Evolutionary conservation across 352 stramenopile species (phyloP).

Genomic region (Bremia lactucae): DNA sequence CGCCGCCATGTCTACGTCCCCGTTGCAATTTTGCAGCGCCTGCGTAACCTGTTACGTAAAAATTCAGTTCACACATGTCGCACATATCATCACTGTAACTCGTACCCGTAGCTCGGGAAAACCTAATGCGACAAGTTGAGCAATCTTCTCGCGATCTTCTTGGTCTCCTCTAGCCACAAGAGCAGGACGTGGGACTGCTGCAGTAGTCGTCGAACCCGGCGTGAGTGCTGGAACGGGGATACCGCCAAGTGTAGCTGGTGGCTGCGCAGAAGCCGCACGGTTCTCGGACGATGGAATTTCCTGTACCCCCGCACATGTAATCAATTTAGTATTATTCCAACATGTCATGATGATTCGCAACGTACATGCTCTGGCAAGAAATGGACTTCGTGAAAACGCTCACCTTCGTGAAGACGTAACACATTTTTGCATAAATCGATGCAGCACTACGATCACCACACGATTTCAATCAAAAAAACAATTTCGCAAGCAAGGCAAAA

Average conservation of each 20-base stretch:
- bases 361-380: conserved; percentile 83
- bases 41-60: conserved; percentile 32
- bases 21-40: conserved; percentile 58
- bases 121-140: conserved; percentile 49
- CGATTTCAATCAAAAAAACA: neutral
- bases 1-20: conserved; percentile 74
- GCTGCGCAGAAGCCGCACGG: conserved; percentile 15
- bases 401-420: conserved; percentile 68
- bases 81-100: conserved; percentile 6
- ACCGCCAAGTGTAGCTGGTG: conserved; percentile 16
- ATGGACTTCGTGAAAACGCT: conserved; percentile 59
- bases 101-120: conserved; percentile 52
- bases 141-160: conserved; percentile 40
- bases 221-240: conserved; percentile 19
- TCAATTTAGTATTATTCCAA: neutral
- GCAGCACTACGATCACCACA: conserved; percentile 56
- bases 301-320: conserved; percentile 13
- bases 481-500: neutral
- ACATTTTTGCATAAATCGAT: conserved; percentile 93
- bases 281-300: conserved; percentile 64
- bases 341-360: neutral
- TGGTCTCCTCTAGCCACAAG: conserved; percentile 9
- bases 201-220: conserved; percentile 9
- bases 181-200: conserved; percentile 9
- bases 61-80: conserved; percentile 13